Evolutionary conservation across 176 grass and related monocot genomes (phyloP), one percentile per base, ranked within the genome.

Genomic region (Musa itinerans): DNA sequence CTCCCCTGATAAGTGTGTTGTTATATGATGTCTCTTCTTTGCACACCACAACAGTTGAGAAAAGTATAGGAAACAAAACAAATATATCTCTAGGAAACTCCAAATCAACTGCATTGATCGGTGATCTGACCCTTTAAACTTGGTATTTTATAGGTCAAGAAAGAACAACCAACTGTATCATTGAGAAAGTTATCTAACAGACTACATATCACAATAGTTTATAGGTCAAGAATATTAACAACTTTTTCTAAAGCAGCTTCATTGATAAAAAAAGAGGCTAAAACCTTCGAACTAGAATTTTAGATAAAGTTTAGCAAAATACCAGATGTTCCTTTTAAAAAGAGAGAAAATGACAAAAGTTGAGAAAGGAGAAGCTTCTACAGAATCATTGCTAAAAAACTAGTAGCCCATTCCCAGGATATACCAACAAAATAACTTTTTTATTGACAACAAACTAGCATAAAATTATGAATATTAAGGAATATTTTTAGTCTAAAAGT

Each of bases 201-300:
- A 20, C 8, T 76, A 29, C 16, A 10, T 17, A 16, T 52, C 51
- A n/a, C 7, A 25, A 52, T 15, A 13, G 55, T 15, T 13, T 25
- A 21, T 73, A 55, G 52, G 50, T 73, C 9, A 52, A n/a, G 20
- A 15, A 70, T 25, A 43, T 56, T 70, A 54, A 75, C 51, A 53
- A 93, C 95, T 84, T 98, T 98, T 54, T 91, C 74, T 67, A 93
- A 77, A 78, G 88, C 84, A 80, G 88, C 88, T 91, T 91, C 80
- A 78, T 98, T 98, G 77, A 98, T 98, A 66, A 98, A 89, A 79
- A 87, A 21, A 53, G 54, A 87, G 78, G n/a, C 7, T 73, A 77
- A 50, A 51, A 27, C 69, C 70, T n/a, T 80, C 58, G 59, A 81
- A n/a, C n/a, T n/a, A n/a, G n/a, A n/a, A n/a, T n/a, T n/a, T n/a